Percentiles rank a stretch among this genome's conserved stretches.
phyloP scores from a whole-genome alignment of 805 yeast species.

The Millerago galiae region DNA sequence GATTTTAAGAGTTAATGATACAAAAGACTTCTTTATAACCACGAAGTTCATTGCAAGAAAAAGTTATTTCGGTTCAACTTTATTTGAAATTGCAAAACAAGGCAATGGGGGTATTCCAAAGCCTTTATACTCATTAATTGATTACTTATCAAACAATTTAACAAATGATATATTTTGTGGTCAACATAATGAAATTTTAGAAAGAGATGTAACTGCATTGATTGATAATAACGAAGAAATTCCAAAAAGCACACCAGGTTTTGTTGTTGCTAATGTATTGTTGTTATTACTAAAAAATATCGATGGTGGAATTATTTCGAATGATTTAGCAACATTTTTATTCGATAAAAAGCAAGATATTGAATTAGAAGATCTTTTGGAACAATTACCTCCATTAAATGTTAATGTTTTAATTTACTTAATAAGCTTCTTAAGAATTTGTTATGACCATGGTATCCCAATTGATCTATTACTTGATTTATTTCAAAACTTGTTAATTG shows the following conservation, averaged over 20 bases:
- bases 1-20: conserved; percentile 23
- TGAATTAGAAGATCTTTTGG: conserved; percentile 29
- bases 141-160: conserved; percentile 23
- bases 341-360: conserved; percentile 20
- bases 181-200: conserved; percentile 16
- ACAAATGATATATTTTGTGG: conserved; percentile 23
- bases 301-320: conserved; percentile 36
- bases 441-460: conserved; percentile 19
- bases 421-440: conserved; percentile 31
- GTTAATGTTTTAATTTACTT: conserved; percentile 36
- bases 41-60: conserved; percentile 20
- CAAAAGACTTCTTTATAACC: conserved; percentile 28
- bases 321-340: conserved; percentile 23
- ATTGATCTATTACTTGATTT: conserved; percentile 16
- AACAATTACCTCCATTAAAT: conserved; percentile 33
- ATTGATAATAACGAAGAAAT: conserved; percentile 20
- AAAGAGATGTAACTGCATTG: conserved; percentile 15
- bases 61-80: conserved; percentile 27
- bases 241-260: conserved; percentile 17
- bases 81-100: conserved; percentile 21
- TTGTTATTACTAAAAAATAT: conserved; percentile 27
- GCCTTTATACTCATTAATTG: conserved; percentile 25
- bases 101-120: conserved; percentile 26
- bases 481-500: conserved; percentile 28
- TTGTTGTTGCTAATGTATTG: conserved; percentile 24